Percentiles rank a stretch among this genome's conserved stretches.
These are phyloP conservation scores for Eutrema heterophyllum DNA, from an alignment of 345 rosid species.

Conservation along the genomic window DNA sequence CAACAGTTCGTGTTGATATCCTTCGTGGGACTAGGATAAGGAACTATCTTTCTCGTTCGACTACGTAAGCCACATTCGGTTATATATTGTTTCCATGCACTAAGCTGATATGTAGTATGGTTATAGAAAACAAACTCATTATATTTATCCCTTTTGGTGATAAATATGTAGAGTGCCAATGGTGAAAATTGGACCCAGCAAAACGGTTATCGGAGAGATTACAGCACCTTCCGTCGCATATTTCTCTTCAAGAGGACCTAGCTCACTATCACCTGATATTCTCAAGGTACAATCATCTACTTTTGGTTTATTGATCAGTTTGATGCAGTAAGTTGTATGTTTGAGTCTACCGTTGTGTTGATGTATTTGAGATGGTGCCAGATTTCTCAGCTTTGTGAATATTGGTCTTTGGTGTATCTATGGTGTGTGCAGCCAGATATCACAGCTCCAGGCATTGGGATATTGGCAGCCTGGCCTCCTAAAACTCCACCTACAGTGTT, in stretches of 20 bases:
- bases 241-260: constrained; percentile 76
- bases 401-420: background rate
- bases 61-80: constrained; percentile 26
- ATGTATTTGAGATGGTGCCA: background rate
- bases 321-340: background rate
- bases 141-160: constrained; percentile 3
- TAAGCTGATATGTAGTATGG: background rate
- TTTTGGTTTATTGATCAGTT: background rate
- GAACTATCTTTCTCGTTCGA: constrained; percentile 38
- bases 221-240: constrained; percentile 57
- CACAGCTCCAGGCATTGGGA: constrained; percentile 59
- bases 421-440: constrained; percentile 54
- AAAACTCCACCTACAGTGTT: constrained; percentile 41
- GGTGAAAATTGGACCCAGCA: constrained; percentile 40
- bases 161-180: constrained; percentile 36
- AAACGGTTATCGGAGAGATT: constrained; percentile 43
- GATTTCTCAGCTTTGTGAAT: background rate
- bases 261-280: constrained; percentile 53
- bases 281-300: constrained; percentile 45
- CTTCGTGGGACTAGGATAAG: constrained; percentile 47
- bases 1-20: constrained; percentile 51
- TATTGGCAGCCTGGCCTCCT: constrained; percentile 76
- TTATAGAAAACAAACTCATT: background rate
- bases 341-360: background rate
- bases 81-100: background rate